A percentile compares a stretch with the other conserved stretches of the same genome.
Conservation (phyloP, 352 stramenopile genomes). For the Phytophthora brassicae region DNA sequence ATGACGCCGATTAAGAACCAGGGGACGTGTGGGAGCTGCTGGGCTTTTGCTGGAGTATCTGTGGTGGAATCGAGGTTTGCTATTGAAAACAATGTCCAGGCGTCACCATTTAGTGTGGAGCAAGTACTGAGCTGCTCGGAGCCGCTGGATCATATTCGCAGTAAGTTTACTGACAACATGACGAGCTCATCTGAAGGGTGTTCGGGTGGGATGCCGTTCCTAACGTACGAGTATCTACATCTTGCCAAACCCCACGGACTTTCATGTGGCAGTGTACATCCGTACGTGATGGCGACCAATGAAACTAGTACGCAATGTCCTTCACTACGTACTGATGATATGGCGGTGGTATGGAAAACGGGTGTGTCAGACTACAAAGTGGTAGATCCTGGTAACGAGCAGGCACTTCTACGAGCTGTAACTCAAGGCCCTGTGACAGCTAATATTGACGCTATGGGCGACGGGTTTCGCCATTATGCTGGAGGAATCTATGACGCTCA, state of each 20-base stretch:
- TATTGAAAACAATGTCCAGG: constrained; percentile 72
- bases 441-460: constrained; percentile 70
- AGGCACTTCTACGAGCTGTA: constrained; percentile 66
- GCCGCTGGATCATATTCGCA: constrained; percentile 70
- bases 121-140: constrained; percentile 83
- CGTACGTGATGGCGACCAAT: constrained; percentile 82
- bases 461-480: constrained; percentile 85
- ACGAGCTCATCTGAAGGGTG: constrained; percentile 81
- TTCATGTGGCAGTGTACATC: constrained; percentile 62
- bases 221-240: constrained; percentile 88
- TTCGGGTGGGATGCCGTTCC: constrained; percentile 88
- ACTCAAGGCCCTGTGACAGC: constrained; percentile 68
- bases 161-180: constrained; percentile 71
- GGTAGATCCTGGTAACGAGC: constrained; percentile 50
- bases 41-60: constrained; percentile 85
- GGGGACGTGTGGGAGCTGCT: constrained; percentile 92
- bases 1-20: constrained; percentile 93
- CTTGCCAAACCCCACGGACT: constrained; percentile 64
- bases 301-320: constrained; percentile 47
- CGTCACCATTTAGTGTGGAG: constrained; percentile 77
- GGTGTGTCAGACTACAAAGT: constrained; percentile 56
- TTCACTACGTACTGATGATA: constrained; percentile 23
- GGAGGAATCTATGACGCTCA: constrained; percentile 84
- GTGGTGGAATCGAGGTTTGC: constrained; percentile 75
- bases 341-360: constrained; percentile 55